Evolutionary conservation across 1,284 basidiomycete genomes (phyloP).

Genomic region (Heterobasidion parviporum): DNA sequence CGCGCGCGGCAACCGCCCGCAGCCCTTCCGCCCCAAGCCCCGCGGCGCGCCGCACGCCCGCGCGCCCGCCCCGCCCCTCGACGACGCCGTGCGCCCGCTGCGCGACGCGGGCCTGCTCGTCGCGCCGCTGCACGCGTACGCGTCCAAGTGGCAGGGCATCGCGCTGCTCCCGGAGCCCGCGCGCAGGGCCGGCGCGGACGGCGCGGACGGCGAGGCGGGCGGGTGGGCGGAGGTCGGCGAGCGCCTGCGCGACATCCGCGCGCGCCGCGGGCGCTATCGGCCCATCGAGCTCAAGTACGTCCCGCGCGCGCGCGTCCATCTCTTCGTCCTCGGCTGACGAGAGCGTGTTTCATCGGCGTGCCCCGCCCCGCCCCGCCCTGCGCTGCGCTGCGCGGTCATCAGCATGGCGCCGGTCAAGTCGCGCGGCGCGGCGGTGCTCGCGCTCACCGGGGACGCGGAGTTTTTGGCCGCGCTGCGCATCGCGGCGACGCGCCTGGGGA

Average conservation of each 20-base stretch:
- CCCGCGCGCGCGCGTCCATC: neutral
- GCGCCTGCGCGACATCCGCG: constrained; percentile 8
- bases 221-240: constrained; percentile 10
- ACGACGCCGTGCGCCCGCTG: constrained; percentile 10
- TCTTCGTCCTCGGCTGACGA: neutral
- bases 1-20: constrained; percentile 3
- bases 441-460: constrained; percentile 20
- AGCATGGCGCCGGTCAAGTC: constrained; percentile 18
- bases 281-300: constrained; percentile 9
- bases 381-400: neutral
- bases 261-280: constrained; percentile 7
- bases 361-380: neutral
- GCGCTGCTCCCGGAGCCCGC: constrained; percentile 1
- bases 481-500: constrained; percentile 11
- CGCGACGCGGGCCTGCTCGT: constrained; percentile 5
- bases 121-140: neutral
- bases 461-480: constrained; percentile 15
- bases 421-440: constrained; percentile 18
- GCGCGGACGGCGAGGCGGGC: neutral
- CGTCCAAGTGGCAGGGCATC: constrained; percentile 8
- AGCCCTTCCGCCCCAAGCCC: constrained; percentile 7
- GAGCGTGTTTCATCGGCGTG: constrained; percentile 8
- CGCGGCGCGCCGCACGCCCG: neutral
- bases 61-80: constrained; percentile 6
- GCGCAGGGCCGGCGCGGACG: neutral